phyloP scores from a whole-genome alignment of 257 asterid genomes.

The Handroanthus guayacan region DNA sequence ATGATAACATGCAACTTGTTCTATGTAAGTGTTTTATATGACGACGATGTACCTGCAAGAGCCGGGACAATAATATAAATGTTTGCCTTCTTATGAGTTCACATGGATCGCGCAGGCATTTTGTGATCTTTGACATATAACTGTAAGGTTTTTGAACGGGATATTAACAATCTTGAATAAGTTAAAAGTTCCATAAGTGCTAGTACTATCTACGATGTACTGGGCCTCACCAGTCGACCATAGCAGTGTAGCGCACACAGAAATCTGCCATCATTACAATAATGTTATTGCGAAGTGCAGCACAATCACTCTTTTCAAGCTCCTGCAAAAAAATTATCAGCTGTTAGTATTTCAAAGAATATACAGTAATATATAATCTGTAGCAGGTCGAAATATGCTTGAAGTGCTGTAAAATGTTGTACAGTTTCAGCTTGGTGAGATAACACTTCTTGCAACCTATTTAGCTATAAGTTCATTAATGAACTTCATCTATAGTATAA shows the following conservation, averaged over 20 bases:
- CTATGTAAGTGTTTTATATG: conserved; percentile 22
- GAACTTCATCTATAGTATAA: background rate
- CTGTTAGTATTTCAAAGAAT: conserved; percentile 4
- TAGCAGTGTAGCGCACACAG: conserved; percentile 93
- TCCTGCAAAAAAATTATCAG: conserved; percentile 53
- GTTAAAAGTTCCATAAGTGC: conserved; percentile 4
- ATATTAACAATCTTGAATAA: conserved; percentile 27
- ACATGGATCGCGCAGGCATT: conserved; percentile 89
- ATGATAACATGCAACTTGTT: background rate
- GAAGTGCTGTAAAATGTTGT: background rate
- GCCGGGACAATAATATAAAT: conserved; percentile 84
- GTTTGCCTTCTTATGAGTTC: conserved; percentile 95
- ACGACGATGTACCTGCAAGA: conserved; percentile 69
- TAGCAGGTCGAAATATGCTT: no score
- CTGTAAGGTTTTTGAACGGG: conserved; percentile 44
- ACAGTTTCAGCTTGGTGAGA: background rate
- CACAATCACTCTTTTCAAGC: conserved; percentile 86
- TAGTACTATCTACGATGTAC: conserved; percentile 17
- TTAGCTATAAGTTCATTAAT: background rate
- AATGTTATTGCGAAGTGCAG: conserved; percentile 86
- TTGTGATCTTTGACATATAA: conserved; percentile 85
- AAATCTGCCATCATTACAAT: conserved; percentile 93
- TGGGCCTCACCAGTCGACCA: conserved; percentile 83
- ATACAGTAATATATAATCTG: background rate
- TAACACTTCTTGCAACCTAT: background rate